phyloP scores from a whole-genome alignment of 1,284 basidiomycete genomes.

The Rhodotorula sp. region DNA sequence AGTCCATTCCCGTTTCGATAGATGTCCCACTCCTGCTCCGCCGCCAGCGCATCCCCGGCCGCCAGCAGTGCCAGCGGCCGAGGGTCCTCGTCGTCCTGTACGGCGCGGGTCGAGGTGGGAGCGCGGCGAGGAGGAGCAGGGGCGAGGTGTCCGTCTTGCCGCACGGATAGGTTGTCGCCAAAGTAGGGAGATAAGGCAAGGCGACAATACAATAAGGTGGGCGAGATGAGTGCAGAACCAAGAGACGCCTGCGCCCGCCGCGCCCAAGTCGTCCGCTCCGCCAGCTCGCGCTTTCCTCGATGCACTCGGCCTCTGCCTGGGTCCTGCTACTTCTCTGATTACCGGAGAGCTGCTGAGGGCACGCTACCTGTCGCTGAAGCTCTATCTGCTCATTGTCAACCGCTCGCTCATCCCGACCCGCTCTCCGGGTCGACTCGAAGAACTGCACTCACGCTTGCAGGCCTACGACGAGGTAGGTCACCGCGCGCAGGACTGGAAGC shows the following conservation, averaged over 20 bases:
- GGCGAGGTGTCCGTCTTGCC: slow-evolving; percentile 14
- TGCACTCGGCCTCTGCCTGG: no score
- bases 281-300: not conserved
- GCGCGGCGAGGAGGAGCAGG: not conserved
- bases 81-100: not conserved
- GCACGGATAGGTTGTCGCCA: slow-evolving; percentile 28
- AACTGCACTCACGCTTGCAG: no score
- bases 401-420: no score
- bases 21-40: not conserved
- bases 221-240: slow-evolving; percentile 23
- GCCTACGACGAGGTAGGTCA: no score
- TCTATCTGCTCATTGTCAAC: no score
- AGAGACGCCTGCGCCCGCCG: not conserved
- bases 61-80: not conserved
- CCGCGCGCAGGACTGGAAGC: no score
- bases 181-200: slow-evolving; percentile 1
- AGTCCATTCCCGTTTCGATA: not conserved
- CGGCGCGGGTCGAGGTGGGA: not conserved
- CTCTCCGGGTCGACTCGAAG: no score
- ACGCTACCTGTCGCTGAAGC: no score
- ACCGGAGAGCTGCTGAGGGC: no score
- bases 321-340: no score
- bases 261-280: not conserved
- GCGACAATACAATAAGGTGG: slow-evolving; percentile 32
- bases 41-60: not conserved